These are phyloP conservation scores for Chlamydomonas applanata DNA, from an alignment of 139 green algal genomes.

Conservation along the genomic window DNA sequence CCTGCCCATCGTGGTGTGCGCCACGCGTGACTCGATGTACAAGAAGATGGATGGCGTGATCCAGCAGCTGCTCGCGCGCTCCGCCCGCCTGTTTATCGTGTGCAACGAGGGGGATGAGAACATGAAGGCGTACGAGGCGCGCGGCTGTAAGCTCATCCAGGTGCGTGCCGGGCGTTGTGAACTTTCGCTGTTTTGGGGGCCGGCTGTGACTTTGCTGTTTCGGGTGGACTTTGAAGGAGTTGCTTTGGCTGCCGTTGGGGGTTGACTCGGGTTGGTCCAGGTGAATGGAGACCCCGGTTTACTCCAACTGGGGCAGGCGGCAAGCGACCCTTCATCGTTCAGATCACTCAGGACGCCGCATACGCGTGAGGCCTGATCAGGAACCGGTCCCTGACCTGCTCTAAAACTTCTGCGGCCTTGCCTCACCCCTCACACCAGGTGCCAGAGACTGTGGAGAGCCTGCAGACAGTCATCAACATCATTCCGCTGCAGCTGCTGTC, in stretches of 20 bases:
- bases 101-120: constrained; percentile 72
- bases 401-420: too few species aligned
- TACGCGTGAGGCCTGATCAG: too few species aligned
- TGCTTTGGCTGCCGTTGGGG: not conserved
- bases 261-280: too few species aligned
- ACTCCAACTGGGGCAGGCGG: too few species aligned
- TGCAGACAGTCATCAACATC: constrained; percentile 97
- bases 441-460: constrained; percentile 71
- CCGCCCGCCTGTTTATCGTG: constrained; percentile 79
- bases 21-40: constrained; percentile 56
- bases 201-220: not conserved
- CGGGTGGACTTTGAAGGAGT: not conserved
- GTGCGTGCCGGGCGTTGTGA: constrained; percentile 17
- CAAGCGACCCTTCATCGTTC: too few species aligned
- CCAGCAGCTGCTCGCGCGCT: constrained; percentile 83
- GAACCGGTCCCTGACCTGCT: too few species aligned
- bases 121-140: constrained; percentile 39
- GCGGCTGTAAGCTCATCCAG: constrained; percentile 56
- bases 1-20: constrained; percentile 87
- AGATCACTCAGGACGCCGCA: too few species aligned
- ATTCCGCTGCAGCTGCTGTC: constrained; percentile 93
- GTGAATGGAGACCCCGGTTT: too few species aligned
- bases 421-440: too few species aligned
- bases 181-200: too few species aligned
- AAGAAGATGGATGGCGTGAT: constrained; percentile 91